Base-by-base conservation (phyloP, 768 basidiomycete species). In the Trametes cingulata region DNA sequence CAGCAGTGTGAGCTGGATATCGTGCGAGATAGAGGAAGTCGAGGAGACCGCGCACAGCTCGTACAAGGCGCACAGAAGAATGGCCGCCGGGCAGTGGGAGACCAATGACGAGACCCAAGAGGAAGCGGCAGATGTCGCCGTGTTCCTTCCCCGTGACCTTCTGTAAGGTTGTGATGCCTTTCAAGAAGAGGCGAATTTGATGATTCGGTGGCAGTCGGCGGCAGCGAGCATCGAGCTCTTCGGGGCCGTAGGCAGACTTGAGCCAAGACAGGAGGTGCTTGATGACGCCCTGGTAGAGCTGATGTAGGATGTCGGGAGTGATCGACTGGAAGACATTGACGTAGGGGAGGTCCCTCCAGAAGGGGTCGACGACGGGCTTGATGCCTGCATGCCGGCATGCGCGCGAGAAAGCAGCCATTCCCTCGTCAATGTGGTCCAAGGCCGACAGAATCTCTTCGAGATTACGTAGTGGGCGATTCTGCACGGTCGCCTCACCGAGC, bases 11-110 rank as follows among this genome's bases (percentile, higher is more conserved):
- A 0, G 65, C n/a, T 0, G 70, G 70, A 53, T 75, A 76, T 52
- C 75, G 73, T 0, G 73, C 69, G 9, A 75, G 58, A 56, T 73
- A 77, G 2, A 75, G 22, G 51, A 79, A 80, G 52, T 80, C 76
- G 0, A 76, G 60, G 1, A 78, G 14, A 0, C 63, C 65, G 0
- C 53, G 62, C 6, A 60, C 51, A 7, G 68, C 65, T 0, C 48
- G 36, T 1, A 67, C 29, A 14, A 66, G 56, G 2, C 33, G 57
- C 3, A 20, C 24, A 10, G 63, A 20, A 1, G 62, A 62, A 58
- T 29, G 10, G 8, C 40, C n/a, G 22, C 29, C 37, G 12, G 40
- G 51, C 9, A 60, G 52, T 15, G 22, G 56, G 14, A 48, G 25
- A 14, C 46, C 27, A 15, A 48, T 48, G 13, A 48, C 8, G 7